Conservation (phyloP, 495 filamentous ascomycete genomes). For the Aspergillus indologenus region DNA sequence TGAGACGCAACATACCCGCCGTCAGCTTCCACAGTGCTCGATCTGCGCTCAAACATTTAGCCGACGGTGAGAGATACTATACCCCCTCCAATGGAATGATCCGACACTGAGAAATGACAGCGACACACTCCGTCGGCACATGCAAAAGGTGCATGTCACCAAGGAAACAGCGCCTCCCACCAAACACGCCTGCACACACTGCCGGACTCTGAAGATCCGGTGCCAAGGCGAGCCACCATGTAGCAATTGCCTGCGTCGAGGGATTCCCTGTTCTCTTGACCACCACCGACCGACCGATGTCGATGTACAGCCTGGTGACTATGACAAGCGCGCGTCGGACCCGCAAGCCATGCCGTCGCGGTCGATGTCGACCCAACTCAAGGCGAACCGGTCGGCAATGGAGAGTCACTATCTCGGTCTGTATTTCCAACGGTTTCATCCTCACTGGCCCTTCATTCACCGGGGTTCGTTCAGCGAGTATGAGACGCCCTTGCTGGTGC, state of each 20-base stretch:
- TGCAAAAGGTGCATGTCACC: constrained; percentile 17
- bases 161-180: constrained; percentile 16
- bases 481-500: constrained; percentile 25
- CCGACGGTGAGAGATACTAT: constrained; percentile 18
- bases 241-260: constrained; percentile 24
- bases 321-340: too few species aligned
- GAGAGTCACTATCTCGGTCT: constrained; percentile 17
- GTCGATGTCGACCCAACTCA: not conserved
- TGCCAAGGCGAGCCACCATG: constrained; percentile 30
- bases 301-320: not conserved
- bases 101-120: constrained; percentile 12
- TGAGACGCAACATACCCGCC: not conserved
- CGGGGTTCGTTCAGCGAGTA: constrained; percentile 20
- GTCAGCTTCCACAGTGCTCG: constrained; percentile 17
- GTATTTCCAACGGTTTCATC: constrained; percentile 32
- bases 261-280: constrained; percentile 17
- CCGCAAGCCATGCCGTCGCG: not conserved
- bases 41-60: constrained; percentile 20
- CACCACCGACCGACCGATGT: too few species aligned
- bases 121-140: constrained; percentile 32
- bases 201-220: constrained; percentile 23
- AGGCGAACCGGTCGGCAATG: constrained; percentile 1
- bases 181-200: constrained; percentile 20
- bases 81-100: not conserved
- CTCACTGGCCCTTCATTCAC: constrained; percentile 33